Conservation (phyloP, 495 filamentous ascomycete species). For the Penicillium riverlandense region DNA sequence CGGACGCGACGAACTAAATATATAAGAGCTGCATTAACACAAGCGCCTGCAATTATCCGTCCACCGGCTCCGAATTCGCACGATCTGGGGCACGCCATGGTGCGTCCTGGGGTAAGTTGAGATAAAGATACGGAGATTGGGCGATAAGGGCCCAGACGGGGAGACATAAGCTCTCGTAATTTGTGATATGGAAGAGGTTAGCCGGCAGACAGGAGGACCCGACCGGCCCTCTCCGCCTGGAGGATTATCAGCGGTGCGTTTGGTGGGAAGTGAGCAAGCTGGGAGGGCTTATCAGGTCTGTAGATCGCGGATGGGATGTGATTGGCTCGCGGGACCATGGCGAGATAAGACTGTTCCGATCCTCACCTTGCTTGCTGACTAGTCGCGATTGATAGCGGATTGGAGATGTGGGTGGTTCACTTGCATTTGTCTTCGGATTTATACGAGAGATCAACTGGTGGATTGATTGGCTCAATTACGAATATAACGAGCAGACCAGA, state of each 20-base stretch:
- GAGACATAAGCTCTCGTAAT: conserved; percentile 1
- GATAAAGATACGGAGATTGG: background rate
- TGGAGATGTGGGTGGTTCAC: no score
- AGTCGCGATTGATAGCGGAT: no score
- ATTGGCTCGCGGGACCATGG: background rate
- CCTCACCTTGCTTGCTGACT: no score
- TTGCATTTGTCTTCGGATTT: no score
- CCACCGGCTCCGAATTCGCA: background rate
- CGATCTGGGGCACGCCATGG: background rate
- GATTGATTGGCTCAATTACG: no score
- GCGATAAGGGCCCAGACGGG: background rate
- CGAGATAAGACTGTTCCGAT: conserved; percentile 1
- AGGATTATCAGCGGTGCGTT: no score
- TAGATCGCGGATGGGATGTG: background rate
- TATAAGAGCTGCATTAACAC: background rate
- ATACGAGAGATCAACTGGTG: no score
- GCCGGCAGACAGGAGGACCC: background rate
- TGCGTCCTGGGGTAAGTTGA: conserved; percentile 1
- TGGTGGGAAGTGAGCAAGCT: no score
- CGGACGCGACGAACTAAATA: background rate
- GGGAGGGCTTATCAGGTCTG: no score
- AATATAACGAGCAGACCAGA: no score
- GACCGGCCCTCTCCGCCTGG: no score
- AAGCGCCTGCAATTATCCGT: no score
- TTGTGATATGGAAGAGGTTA: background rate